Evolutionary conservation across 78 protist species (phyloP), one percentile per base, ranked within the genome.

Genomic region (Monocercomonoides exilis): DNA sequence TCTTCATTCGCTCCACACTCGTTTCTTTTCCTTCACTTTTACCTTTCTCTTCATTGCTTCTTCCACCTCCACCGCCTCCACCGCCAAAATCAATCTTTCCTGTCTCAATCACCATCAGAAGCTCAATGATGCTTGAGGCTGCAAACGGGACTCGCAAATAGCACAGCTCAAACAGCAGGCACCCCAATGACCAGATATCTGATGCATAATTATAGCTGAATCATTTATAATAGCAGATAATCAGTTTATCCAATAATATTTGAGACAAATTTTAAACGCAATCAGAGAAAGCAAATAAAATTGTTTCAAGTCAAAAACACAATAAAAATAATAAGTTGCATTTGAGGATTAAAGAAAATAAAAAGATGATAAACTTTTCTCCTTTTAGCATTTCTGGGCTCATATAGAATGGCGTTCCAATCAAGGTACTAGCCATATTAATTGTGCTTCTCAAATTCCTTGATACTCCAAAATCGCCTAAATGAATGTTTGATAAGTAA

Each of bases 401-500:
- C 43, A 93, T 29, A 82, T 93, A 88, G 41, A 38, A 87, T 34
- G 92, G 93, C 34, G 95, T 89, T 2, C 94, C 95, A 29, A 36
- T 6, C 36, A 70, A 4, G 2, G 91, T 87, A 42, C 29, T 11
- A 2, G 91, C 92, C 21, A 80, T 0, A 0, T 41, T 54, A 1
- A 0, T 2, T 0, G 81, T 44, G n/a, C 0, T 2, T 3, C 35
- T 5, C 35, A 89, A 46, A n/a, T 43, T 41, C 32, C 5, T 45
- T 21, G 92, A 6, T 3, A 93, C 36, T 5, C 93, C 93, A 44
- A 91, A 91, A 79, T 91, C 93, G 6, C 93, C 93, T 2, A 91
- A 64, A 84, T 88, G 84, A 41, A 89, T 88, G 29, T 29, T 54
- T 29, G 11, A 29, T 11, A 54, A 54, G 70, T 11, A 54, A 54